Conservation (phyloP, 805 yeast genomes). For the Candida silvicultrix region DNA sequence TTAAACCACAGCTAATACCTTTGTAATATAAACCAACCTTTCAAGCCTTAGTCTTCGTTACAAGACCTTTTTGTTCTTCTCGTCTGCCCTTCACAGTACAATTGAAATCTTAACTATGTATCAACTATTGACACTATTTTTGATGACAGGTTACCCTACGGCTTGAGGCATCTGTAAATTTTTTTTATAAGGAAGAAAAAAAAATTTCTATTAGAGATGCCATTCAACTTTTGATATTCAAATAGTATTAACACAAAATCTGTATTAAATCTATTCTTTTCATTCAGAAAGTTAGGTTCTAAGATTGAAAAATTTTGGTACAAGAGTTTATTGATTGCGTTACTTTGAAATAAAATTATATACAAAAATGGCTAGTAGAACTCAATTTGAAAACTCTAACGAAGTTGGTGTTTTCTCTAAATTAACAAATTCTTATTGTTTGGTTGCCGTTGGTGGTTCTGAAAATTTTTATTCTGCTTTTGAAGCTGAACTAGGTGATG, state of each 20-base stretch:
- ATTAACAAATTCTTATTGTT: conserved; percentile 91
- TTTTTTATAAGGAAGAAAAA: neutral
- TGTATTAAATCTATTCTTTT: neutral
- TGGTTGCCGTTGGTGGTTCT: conserved; percentile 96
- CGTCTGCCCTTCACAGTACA: too few species aligned
- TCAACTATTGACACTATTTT: too few species aligned
- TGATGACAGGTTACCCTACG: neutral
- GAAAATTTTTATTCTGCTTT: conserved; percentile 85
- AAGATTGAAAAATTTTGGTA: neutral
- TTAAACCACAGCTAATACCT: too few species aligned
- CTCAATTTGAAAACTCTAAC: conserved; percentile 79
- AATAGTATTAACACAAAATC: too few species aligned
- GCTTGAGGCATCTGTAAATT: neutral
- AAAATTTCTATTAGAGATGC: neutral
- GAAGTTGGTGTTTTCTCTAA: conserved; percentile 94
- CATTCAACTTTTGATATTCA: too few species aligned
- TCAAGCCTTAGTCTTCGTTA: too few species aligned
- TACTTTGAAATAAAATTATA: neutral
- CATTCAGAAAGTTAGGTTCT: too few species aligned
- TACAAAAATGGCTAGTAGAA: conserved; percentile 55
- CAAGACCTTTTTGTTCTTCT: too few species aligned
- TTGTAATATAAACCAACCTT: too few species aligned
- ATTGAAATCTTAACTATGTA: too few species aligned
- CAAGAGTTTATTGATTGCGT: neutral
- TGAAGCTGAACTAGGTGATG: conserved; percentile 96